phyloP scores from a whole-genome alignment of 2,329 filamentous ascomycete genomes.

The Colletotrichum agaves region DNA sequence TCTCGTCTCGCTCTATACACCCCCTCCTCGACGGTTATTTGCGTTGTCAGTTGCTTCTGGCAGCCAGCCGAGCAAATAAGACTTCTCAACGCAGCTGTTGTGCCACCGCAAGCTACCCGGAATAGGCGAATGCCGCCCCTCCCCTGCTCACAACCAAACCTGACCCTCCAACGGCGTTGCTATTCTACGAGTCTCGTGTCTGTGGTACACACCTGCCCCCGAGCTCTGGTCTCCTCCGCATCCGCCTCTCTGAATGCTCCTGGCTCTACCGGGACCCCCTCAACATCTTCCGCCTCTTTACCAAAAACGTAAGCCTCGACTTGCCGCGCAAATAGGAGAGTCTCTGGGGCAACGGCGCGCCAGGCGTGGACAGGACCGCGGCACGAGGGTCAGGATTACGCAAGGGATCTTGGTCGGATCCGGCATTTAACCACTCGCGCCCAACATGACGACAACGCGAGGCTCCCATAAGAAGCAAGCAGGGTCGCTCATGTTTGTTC shows the following conservation, averaged over 20 bases:
- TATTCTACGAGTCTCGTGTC: neutral
- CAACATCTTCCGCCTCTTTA: neutral
- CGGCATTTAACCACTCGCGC: neutral
- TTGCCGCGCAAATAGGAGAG: neutral
- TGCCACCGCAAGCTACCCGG: conserved; percentile 1
- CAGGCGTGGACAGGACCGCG: neutral
- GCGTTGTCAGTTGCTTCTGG: neutral
- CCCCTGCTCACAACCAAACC: neutral
- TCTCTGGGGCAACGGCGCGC: neutral
- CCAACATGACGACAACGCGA: conserved; percentile 7
- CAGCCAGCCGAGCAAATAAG: neutral
- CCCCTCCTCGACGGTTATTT: conserved; percentile 8
- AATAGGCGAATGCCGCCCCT: conserved; percentile 20
- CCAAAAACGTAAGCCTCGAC: neutral
- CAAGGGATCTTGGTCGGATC: neutral
- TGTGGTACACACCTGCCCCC: neutral
- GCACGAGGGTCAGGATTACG: neutral
- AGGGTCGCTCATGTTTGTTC: conserved; percentile 38
- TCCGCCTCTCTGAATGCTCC: neutral
- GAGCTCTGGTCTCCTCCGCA: neutral
- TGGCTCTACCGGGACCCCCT: conserved; percentile 7
- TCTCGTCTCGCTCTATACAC: neutral
- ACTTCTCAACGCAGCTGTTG: neutral
- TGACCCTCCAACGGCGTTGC: neutral
- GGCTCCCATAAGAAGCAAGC: neutral